These are phyloP conservation scores for Chaetomium globosum DNA, from an alignment of 2,329 filamentous ascomycete genomes.

Conservation along the genomic window DNA sequence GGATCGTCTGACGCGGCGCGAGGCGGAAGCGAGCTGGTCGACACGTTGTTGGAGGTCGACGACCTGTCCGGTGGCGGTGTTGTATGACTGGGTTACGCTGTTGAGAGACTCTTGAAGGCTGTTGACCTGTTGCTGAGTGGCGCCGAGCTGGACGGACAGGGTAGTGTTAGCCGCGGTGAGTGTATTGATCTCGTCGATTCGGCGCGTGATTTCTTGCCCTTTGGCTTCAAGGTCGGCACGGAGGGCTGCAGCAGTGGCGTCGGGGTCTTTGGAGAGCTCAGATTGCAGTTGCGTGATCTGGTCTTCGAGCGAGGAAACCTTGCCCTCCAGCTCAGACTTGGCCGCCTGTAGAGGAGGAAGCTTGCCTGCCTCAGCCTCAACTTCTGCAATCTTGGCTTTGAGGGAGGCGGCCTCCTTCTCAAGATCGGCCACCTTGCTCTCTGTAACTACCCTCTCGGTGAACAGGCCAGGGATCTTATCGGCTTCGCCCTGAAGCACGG, in stretches of 20 bases:
- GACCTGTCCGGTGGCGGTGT: constrained; percentile 31
- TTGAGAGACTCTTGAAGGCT: constrained; percentile 30
- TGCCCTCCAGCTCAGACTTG: constrained; percentile 30
- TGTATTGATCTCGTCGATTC: constrained; percentile 33
- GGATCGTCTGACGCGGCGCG: constrained; percentile 33
- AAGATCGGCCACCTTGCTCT: constrained; percentile 30
- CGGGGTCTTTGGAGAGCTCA: constrained; percentile 35
- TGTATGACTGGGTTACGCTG: constrained; percentile 31
- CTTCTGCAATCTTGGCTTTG: constrained; percentile 29
- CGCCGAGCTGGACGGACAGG: constrained; percentile 34
- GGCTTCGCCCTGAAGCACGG: constrained; percentile 34
- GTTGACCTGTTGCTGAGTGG: constrained; percentile 33
- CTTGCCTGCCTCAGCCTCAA: constrained; percentile 31
- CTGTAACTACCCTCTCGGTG: constrained; percentile 33
- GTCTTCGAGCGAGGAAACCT: constrained; percentile 31
- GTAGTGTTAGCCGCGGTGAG: constrained; percentile 33
- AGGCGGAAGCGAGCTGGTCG: constrained; percentile 31
- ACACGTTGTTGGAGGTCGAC: constrained; percentile 34
- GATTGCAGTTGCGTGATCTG: constrained; percentile 32
- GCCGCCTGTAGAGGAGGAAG: constrained; percentile 29
- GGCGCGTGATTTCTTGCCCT: constrained; percentile 33
- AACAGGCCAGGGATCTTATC: constrained; percentile 35
- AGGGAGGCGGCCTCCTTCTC: constrained; percentile 30
- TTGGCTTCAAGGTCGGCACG: constrained; percentile 34
- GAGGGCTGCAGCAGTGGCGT: constrained; percentile 32